Conservation (phyloP, 2,329 filamentous ascomycete genomes). For the Penicillium sclerotigenum region DNA sequence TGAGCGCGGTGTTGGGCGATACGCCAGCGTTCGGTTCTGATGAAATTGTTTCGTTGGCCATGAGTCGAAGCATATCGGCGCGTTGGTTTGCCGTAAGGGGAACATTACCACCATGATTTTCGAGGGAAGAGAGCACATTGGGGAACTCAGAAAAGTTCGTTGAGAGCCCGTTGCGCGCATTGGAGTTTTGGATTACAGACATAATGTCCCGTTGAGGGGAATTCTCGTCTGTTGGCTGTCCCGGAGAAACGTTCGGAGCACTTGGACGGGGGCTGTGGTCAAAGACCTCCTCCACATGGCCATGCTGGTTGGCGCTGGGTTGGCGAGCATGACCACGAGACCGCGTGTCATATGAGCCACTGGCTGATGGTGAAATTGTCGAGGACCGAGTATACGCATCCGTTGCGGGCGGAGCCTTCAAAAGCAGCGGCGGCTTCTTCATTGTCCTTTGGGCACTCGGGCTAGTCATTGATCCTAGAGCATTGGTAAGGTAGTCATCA, state of each 20-base stretch:
- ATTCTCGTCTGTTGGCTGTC: conserved; percentile 19
- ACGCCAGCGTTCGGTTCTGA: conserved; percentile 38
- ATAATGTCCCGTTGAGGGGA: conserved; percentile 46
- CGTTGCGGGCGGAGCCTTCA: conserved; percentile 43
- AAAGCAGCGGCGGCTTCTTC: conserved; percentile 47
- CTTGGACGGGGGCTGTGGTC: conserved; percentile 38
- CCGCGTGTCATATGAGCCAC: conserved; percentile 32
- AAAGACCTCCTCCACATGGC: conserved; percentile 46
- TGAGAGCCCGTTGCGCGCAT: conserved; percentile 42
- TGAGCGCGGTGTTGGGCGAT: conserved; percentile 54
- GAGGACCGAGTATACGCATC: conserved; percentile 32
- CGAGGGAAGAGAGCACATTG: conserved; percentile 45
- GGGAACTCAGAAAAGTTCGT: conserved; percentile 44
- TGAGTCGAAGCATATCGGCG: conserved; percentile 48
- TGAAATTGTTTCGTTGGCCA: conserved; percentile 46
- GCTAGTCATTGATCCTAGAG: conserved; percentile 37
- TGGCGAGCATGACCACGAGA: conserved; percentile 32
- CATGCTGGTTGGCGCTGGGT: conserved; percentile 29
- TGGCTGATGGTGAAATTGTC: conserved; percentile 37
- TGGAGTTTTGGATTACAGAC: conserved; percentile 49
- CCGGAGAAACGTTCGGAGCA: conserved; percentile 17
- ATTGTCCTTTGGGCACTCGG: conserved; percentile 40
- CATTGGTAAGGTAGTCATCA: conserved; percentile 47
- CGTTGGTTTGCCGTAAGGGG: conserved; percentile 46
- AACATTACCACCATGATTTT: conserved; percentile 42